Percentiles rank a stretch among this genome's conserved stretches.
Evolutionary conservation across 2,329 filamentous ascomycete species (phyloP).

Genomic region (Calonectria leucothoes): DNA sequence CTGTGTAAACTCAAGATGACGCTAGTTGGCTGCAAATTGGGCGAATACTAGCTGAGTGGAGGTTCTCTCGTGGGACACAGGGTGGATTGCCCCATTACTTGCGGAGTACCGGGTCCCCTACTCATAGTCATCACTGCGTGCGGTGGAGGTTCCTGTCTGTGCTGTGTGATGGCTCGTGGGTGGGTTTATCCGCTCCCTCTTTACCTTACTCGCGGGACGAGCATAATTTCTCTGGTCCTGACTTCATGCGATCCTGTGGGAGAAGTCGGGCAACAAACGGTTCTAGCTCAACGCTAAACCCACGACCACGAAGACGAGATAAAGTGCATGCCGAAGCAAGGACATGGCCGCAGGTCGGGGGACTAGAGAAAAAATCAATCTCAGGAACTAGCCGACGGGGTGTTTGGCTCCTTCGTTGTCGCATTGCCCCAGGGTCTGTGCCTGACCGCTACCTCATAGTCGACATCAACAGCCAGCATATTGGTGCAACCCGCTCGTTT

Average conservation of each 20-base stretch:
- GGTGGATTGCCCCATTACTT: slow-evolving; percentile 4
- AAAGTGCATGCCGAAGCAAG: slow-evolving; percentile 33
- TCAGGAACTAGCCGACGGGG: slow-evolving; percentile 21
- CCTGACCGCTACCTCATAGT: slow-evolving; percentile 8
- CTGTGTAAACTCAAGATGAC: slow-evolving; percentile 5
- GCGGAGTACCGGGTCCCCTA: not conserved
- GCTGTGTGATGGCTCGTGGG: not conserved
- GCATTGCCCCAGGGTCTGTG: slow-evolving; percentile 1
- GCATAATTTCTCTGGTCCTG: slow-evolving; percentile 22
- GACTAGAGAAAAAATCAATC: not conserved
- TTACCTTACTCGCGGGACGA: slow-evolving; percentile 21
- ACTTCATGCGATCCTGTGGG: slow-evolving; percentile 30
- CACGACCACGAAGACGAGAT: slow-evolving; percentile 26
- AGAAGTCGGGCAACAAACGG: slow-evolving; percentile 36
- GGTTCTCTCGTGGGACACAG: slow-evolving; percentile 5
- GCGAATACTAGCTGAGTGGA: slow-evolving; percentile 3
- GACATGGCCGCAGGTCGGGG: slow-evolving; percentile 20
- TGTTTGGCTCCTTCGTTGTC: slow-evolving; percentile 23
- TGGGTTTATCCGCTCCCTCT: not conserved
- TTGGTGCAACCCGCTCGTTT: not conserved
- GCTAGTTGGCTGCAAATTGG: slow-evolving; percentile 4
- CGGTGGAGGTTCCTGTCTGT: not conserved
- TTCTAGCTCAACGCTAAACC: slow-evolving; percentile 31
- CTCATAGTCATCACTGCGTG: not conserved
- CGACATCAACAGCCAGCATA: slow-evolving; percentile 1